Evolutionary conservation across 1,284 basidiomycete genomes (phyloP), one percentile per base, ranked within the genome.

Genomic region (Schizopora paradoxa): DNA sequence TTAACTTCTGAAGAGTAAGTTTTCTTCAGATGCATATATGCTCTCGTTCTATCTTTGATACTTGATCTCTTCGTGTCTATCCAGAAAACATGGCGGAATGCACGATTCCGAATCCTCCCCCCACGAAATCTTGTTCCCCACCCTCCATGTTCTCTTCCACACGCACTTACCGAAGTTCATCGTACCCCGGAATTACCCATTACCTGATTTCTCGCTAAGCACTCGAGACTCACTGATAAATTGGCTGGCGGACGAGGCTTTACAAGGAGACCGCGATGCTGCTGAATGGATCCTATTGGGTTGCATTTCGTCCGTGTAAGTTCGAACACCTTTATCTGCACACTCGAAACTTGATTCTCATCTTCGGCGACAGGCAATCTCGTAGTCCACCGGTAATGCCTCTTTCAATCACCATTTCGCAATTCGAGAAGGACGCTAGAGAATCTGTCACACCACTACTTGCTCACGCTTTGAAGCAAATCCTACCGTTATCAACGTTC

Each of bases 201-300:
- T 54, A 25, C 37, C 46, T 5, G 39, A 55, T 8, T 27, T 41
- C 23, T 45, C 28, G 47, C 35, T 40, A 44, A 14, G 28, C 13
- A 40, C 43, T 8, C 69, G 82, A 34, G 54, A 70, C 3, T 71
- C 80, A 40, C 64, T 91, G 13, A 68, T 91, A 28, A 52, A 64
- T 0, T 90, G 87, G 83, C 74, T 91, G 40, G 81, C 86, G 0
- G 62, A 73, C 16, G 76, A 84, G 52, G 76, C 72, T 5, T 66
- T 91, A 1, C 81, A 70, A 1, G 82, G 83, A 0, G 89, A 91
- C 58, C 57, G 51, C 22, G 66, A 78, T 26, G 83, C 82, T 0
- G 89, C 90, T 7, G 85, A 92, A 63, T 91, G 84, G 79, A 65
- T 87, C 2, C 64, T 93, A 5, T 66, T 92, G 11, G 68, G 73